A percentile compares a stretch with the other conserved stretches of the same genome.
phyloP scores from a whole-genome alignment of 2,329 filamentous ascomycete species.

The Aspergillus neoniger region DNA sequence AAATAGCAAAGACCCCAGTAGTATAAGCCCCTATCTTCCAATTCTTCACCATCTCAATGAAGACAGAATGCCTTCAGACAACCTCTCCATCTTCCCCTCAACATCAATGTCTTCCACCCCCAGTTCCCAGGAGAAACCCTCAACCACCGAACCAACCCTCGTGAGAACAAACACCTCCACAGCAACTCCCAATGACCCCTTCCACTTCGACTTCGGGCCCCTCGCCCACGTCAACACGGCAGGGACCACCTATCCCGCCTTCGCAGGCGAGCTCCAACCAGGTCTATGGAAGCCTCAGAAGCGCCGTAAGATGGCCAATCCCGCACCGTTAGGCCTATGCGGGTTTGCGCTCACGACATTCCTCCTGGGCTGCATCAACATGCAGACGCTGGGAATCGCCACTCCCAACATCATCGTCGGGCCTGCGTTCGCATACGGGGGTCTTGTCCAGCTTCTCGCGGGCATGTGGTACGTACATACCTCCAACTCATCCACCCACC shows the following conservation, averaged over 20 bases:
- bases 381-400: conserved; percentile 60
- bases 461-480: conserved; percentile 70
- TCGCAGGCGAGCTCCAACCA: conserved; percentile 69
- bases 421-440: conserved; percentile 70
- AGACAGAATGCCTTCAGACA: background rate
- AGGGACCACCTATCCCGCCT: conserved; percentile 54
- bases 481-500: background rate
- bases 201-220: conserved; percentile 35
- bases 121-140: background rate
- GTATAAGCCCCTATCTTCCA: background rate
- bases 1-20: background rate
- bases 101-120: background rate
- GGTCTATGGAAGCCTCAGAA: conserved; percentile 62
- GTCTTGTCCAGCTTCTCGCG: conserved; percentile 71
- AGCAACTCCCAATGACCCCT: background rate
- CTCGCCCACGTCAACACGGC: conserved; percentile 46
- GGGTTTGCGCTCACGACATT: conserved; percentile 79
- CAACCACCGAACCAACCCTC: background rate
- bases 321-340: conserved; percentile 69
- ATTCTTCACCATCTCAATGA: background rate
- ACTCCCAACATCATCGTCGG: conserved; percentile 65
- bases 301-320: conserved; percentile 69
- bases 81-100: background rate
- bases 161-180: background rate
- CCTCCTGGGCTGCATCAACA: conserved; percentile 71